These are phyloP conservation scores for Zymoseptoria ardabiliae DNA, from an alignment of 2,329 filamentous ascomycete species.

Conservation along the genomic window DNA sequence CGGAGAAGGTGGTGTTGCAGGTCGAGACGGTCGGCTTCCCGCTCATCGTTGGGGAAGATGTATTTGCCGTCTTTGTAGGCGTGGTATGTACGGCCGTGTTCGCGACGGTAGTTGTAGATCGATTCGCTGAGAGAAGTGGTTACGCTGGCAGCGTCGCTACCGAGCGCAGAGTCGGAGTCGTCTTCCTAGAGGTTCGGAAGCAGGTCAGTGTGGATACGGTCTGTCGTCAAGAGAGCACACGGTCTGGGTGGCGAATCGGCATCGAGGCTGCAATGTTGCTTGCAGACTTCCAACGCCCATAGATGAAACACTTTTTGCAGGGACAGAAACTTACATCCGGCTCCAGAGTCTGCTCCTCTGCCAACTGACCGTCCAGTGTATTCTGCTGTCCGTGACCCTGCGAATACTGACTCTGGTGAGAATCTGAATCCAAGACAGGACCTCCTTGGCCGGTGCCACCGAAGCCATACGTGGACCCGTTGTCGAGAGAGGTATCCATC, in stretches of 20 bases:
- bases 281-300: too few relatives aligned
- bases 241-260: not conserved
- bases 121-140: slow-evolving; percentile 31
- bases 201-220: slow-evolving; percentile 4
- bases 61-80: slow-evolving; percentile 36
- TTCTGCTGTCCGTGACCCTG: not conserved
- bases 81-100: slow-evolving; percentile 34
- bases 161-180: slow-evolving; percentile 30
- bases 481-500: not conserved
- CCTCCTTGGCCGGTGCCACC: not conserved
- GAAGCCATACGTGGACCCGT: not conserved
- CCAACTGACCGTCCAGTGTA: slow-evolving; percentile 18
- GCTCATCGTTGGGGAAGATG: slow-evolving; percentile 37
- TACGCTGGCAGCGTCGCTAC: slow-evolving; percentile 28
- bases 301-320: not conserved
- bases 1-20: slow-evolving; percentile 42
- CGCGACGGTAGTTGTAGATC: slow-evolving; percentile 31
- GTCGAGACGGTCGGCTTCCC: slow-evolving; percentile 31
- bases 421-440: not conserved
- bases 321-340: slow-evolving; percentile 26
- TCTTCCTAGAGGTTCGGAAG: slow-evolving; percentile 17
- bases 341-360: slow-evolving; percentile 31
- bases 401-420: slow-evolving; percentile 1
- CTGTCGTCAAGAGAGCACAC: not conserved
- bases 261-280: not conserved